Evolutionary conservation across 345 rosid genomes (phyloP), one percentile per base, ranked within the genome.

Genomic region (Syzygium oleosum): DNA sequence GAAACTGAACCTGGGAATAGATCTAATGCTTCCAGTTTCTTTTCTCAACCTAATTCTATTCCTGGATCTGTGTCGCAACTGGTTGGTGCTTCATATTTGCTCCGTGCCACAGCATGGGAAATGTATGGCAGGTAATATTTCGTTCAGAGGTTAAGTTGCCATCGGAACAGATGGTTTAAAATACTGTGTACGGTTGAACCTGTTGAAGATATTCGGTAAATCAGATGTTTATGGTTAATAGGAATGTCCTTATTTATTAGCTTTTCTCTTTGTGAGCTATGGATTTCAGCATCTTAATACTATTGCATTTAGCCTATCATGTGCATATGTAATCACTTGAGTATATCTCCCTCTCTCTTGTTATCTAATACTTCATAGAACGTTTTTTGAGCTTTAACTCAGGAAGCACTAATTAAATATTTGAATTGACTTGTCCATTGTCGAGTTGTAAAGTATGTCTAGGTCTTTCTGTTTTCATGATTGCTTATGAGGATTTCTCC

Each of bases 31-130:
- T 92, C 93, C 88, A 93, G 91, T 86, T 93, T 94, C 85, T 94
- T 91, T 92, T 91, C 93, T 86, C 98, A 96, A 88, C 92, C 94
- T 86, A 94, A 95, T 91, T 92, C 98, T 22, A 91, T 96, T 90
- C 98, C 98, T 85, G 94, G 94, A 91, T 96, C 99, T 85, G 98
- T 98, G 88, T 86, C 94, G 91, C 98, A 95, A 89, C 89, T 94
- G 90, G 88, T 96, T 88, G 99, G 99, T 89, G 94, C 99, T 91
- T 98, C 99, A 9, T 96, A 98, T 91, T 90, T 98, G 85, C 93
- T 96, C 87, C 98, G 98, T 88, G 95, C 99, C 88, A 94, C 98
- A 86, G 94, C 97, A 89, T 98, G 99, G 99, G 99, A 98, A 92
- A 91, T 93, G 88, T 96, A 96, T 93, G 99, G 99, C 93, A 96